Percentiles rank a stretch among this genome's conserved stretches.
Evolutionary conservation across 2,329 filamentous ascomycete genomes (phyloP).

Genomic region (Aureobasidium musti): DNA sequence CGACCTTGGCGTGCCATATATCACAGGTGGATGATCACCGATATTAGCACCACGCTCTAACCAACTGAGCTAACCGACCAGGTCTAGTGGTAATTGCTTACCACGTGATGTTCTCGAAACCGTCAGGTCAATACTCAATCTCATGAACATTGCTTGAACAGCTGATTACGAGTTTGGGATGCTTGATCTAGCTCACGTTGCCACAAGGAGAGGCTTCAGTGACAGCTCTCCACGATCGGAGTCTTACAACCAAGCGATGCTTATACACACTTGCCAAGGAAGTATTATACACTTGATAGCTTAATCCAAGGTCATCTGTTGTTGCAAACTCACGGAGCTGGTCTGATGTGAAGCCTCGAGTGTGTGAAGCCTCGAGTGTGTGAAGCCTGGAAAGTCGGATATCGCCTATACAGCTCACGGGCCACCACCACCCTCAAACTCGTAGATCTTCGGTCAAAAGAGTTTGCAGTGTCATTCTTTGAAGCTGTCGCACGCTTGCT

Average conservation of each 20-base stretch:
- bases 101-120: not conserved
- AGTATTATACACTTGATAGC: not conserved
- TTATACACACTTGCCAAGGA: no score
- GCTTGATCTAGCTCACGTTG: no score
- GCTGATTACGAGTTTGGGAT: no score
- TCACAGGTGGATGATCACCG: not conserved
- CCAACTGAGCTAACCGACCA: conserved; percentile 26
- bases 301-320: not conserved
- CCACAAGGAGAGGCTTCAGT: no score
- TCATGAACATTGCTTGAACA: not conserved
- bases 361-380: not conserved
- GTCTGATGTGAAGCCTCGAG: not conserved
- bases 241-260: no score
- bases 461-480: not conserved
- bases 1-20: conserved; percentile 18
- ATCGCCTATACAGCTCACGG: conserved; percentile 5
- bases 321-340: not conserved
- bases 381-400: not conserved
- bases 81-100: not conserved
- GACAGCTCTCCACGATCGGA: no score
- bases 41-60: conserved; percentile 28
- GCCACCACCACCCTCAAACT: conserved; percentile 12
- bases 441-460: not conserved
- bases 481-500: not conserved
- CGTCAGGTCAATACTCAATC: not conserved